These are phyloP conservation scores for Solanum ossicruentum DNA, from an alignment of 257 asterid species.

Conservation along the genomic window DNA sequence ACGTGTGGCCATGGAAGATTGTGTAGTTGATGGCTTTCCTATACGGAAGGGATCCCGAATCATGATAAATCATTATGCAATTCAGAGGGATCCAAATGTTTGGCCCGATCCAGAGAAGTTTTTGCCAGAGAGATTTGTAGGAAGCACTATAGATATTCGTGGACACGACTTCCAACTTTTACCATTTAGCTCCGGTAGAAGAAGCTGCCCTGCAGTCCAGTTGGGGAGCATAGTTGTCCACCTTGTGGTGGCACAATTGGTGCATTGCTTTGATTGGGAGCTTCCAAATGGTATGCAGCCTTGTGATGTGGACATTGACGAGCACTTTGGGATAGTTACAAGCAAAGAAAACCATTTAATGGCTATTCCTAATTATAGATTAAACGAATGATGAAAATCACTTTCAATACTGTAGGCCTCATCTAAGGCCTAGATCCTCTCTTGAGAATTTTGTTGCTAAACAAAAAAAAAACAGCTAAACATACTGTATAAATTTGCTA, in stretches of 20 bases:
- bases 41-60: neutral
- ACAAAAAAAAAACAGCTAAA: too few species aligned
- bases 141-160: neutral
- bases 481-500: too few species aligned
- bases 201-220: neutral
- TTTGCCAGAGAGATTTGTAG: neutral
- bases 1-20: neutral
- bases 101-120: neutral
- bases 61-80: neutral
- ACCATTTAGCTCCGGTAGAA: neutral
- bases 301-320: neutral
- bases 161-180: neutral
- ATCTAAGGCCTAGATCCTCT: too few species aligned
- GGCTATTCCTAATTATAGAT: neutral
- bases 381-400: neutral
- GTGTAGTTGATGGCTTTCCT: neutral
- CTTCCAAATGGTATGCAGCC: neutral
- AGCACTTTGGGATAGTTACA: neutral
- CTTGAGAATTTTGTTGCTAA: too few species aligned
- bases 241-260: neutral
- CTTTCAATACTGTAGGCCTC: too few species aligned
- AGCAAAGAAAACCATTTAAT: neutral
- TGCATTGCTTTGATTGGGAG: neutral
- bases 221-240: neutral
- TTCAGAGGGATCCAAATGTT: neutral